Conservation (phyloP, 305 asterid species). For the Andrographis paniculata region DNA sequence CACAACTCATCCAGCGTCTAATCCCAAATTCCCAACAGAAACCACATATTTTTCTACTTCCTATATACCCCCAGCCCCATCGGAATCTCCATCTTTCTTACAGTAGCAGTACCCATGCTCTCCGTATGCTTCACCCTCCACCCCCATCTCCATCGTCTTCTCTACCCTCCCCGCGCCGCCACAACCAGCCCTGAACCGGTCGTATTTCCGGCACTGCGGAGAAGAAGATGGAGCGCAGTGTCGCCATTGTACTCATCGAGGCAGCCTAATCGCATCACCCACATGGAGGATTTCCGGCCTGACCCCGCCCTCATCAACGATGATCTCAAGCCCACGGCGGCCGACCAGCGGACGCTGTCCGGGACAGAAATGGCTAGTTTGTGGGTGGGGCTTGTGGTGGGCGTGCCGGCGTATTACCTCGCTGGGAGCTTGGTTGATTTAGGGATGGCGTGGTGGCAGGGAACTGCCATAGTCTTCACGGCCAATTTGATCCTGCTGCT, state of each 20-base stretch:
- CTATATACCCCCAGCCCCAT: neutral
- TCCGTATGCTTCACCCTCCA: constrained; percentile 38
- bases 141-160: constrained; percentile 28
- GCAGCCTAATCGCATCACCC: neutral
- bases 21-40: too few species aligned
- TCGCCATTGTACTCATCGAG: neutral
- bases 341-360: constrained; percentile 42
- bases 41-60: neutral
- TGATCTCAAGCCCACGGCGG: constrained; percentile 67
- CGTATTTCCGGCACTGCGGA: neutral
- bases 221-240: neutral
- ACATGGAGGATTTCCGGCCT: neutral
- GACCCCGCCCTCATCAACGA: constrained; percentile 35
- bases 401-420: constrained; percentile 77
- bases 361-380: constrained; percentile 70
- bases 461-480: constrained; percentile 70
- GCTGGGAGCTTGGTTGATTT: constrained; percentile 91
- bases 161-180: constrained; percentile 17
- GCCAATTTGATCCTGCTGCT: constrained; percentile 54
- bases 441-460: constrained; percentile 99
- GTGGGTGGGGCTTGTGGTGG: constrained; percentile 84
- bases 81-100: neutral
- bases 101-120: constrained; percentile 28
- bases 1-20: too few species aligned
- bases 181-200: constrained; percentile 9